Conservation (phyloP, 305 asterid genomes). For the Rubia balearica region DNA sequence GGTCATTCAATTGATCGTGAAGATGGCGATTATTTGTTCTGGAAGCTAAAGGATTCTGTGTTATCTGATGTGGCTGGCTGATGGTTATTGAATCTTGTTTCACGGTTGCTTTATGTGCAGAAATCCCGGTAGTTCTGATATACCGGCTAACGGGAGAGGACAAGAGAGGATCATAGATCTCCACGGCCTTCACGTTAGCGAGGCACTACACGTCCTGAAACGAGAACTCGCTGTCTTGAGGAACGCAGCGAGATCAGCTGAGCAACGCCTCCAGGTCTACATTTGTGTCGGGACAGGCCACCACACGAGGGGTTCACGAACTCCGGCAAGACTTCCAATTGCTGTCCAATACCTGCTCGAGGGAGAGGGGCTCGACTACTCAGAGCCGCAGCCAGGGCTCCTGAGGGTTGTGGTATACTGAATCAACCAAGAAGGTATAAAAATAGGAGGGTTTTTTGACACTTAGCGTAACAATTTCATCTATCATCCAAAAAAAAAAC, state of each 20-base stretch:
- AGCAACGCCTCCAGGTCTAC: constrained; percentile 60
- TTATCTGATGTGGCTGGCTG: neutral
- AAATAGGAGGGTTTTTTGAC: constrained; percentile 36
- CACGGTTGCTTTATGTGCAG: constrained; percentile 27
- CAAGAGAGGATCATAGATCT: constrained; percentile 77
- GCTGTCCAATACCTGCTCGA: constrained; percentile 87
- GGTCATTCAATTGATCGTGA: neutral
- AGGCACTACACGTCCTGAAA: constrained; percentile 74
- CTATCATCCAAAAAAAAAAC: constrained; percentile 15
- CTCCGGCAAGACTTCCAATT: constrained; percentile 68
- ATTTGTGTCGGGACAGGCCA: constrained; percentile 83
- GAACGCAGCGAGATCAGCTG: constrained; percentile 66
- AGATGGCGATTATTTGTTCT: neutral
- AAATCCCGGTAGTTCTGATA: constrained; percentile 35
- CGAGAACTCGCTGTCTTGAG: constrained; percentile 61
- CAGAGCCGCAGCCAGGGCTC: constrained; percentile 67
- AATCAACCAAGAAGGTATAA: constrained; percentile 19
- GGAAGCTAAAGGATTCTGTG: neutral
- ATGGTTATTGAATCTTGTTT: constrained; percentile 2
- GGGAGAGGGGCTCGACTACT: constrained; percentile 73
- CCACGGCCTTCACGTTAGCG: constrained; percentile 76
- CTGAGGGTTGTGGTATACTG: constrained; percentile 30
- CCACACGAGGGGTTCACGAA: constrained; percentile 66
- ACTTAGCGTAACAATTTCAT: constrained; percentile 17
- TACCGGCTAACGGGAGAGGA: constrained; percentile 47